Base-by-base conservation (phyloP, 441 rosid species). In the Adansonia rubrostipa region DNA sequence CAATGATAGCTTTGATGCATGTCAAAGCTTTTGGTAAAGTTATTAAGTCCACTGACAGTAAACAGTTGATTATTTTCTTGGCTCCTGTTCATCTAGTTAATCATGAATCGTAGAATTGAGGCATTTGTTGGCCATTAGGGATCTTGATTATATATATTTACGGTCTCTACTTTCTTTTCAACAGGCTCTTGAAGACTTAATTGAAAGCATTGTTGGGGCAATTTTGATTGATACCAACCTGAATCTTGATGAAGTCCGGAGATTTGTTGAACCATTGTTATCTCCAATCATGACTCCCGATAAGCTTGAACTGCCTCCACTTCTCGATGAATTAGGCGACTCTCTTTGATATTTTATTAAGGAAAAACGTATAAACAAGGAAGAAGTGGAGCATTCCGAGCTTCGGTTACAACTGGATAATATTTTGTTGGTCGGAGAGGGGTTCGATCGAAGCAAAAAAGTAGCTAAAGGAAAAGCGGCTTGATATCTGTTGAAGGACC, bases 191-290 rank as follows among this genome's bases (percentile, higher is more conserved):
- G 99, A 97, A 61, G 99, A 96, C 81, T 10, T 94, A 82, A 85
- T 94, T 82, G 98, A 96, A 84, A 94, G 98, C 82, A 89, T 94
- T 44, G 90, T 91, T 1, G 98, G 98, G 50, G 98, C 98, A 50
- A 82, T 94, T 66, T 71, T 94, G 75, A 80, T 96, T 9, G 98
- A 96, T 85, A 80, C 92, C 7, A 88, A 82, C 63, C 84, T 94
- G 78, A 83, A 89, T 83, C 90, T 94, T 6, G 92, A 91, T 70
- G 86, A 85, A 79, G 93, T 94, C 40, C 93, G 98, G 99, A 89
- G 85, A 86, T 78, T 89, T 84, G 85, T 88, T 78, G 85, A 92
- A 81, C 95, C 97, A 0, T 79, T 94, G 19, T 78, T 96, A 72
- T 91, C 97, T 79, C 98, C 97, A 6, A 88, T 94, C 9, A 94